Percentiles rank a stretch among this genome's conserved stretches.
Conservation (phyloP, 2,329 filamentous ascomycete genomes). For the Ophiobolus disseminans region DNA sequence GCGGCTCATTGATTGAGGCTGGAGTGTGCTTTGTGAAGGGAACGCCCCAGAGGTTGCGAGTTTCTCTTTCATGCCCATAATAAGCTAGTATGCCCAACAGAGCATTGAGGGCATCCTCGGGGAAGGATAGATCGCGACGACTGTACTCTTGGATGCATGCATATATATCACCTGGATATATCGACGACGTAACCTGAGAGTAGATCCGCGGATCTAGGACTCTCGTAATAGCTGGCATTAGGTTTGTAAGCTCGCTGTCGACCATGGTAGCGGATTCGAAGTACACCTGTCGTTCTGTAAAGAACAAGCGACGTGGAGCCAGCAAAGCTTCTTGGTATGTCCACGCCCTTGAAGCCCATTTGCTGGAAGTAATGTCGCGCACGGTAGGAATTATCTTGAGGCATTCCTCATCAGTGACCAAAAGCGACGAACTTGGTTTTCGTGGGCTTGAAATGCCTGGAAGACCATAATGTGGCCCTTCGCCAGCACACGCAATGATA, state of each 20-base stretch:
- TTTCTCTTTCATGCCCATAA: neutral
- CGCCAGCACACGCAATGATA: slow-evolving; percentile 1
- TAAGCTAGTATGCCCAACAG: neutral
- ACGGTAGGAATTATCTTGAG: slow-evolving; percentile 2
- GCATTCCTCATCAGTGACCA: neutral
- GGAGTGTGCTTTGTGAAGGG: neutral
- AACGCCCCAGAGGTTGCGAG: neutral
- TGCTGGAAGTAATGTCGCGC: neutral
- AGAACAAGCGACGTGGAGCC: neutral
- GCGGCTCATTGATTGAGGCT: neutral
- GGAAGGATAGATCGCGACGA: no score
- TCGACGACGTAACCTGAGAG: no score
- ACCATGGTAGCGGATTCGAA: no score
- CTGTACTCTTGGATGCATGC: no score
- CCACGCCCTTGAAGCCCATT: slow-evolving; percentile 5
- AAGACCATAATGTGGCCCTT: neutral
- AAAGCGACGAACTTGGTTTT: neutral
- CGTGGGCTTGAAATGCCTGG: slow-evolving; percentile 4
- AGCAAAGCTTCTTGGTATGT: slow-evolving; percentile 3
- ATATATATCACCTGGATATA: no score
- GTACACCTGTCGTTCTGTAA: slow-evolving; percentile 3
- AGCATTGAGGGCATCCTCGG: neutral
- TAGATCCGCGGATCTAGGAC: no score
- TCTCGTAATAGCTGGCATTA: no score
- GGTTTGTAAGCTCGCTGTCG: no score